Conservation (phyloP, 1,284 basidiomycete genomes). For the Calocybe gambosa region DNA sequence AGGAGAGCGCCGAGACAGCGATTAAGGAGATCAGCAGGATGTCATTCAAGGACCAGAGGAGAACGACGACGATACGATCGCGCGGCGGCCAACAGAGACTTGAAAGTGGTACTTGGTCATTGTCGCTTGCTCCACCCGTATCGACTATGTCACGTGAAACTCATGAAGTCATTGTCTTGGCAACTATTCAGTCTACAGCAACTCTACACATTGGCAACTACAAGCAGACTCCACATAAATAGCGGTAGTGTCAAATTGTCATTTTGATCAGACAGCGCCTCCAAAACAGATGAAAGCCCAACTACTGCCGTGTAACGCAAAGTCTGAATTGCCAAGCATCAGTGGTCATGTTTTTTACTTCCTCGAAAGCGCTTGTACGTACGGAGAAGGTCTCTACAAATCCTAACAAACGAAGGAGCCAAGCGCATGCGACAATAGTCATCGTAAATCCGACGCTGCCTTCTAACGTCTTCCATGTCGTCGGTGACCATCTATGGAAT, state of each 20-base stretch:
- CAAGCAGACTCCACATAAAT: slow-evolving; percentile 81
- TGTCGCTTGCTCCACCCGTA: neutral
- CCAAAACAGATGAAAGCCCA: slow-evolving; percentile 63
- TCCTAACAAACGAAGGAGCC: slow-evolving; percentile 66
- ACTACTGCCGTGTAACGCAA: slow-evolving; percentile 53
- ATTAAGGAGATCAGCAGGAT: neutral
- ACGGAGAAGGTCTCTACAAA: slow-evolving; percentile 72
- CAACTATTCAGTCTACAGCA: neutral
- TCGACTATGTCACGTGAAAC: neutral
- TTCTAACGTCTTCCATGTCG: slow-evolving; percentile 86
- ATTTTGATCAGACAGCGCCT: slow-evolving; percentile 89
- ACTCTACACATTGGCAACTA: slow-evolving; percentile 39
- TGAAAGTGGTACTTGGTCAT: no score
- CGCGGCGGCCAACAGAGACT: neutral
- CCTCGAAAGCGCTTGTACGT: slow-evolving; percentile 26
- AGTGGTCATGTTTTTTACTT: slow-evolving; percentile 1
- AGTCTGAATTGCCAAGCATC: slow-evolving; percentile 31
- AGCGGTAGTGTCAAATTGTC: slow-evolving; percentile 90
- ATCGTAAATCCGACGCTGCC: slow-evolving; percentile 80
- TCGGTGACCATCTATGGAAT: slow-evolving; percentile 75
- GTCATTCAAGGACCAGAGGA: neutral
- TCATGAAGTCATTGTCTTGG: neutral
- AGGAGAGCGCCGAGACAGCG: neutral
- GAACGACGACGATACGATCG: neutral
- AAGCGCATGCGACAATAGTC: slow-evolving; percentile 68